Conservation (phyloP, 805 yeast genomes). For the Sungouiozyma intestinalis region DNA sequence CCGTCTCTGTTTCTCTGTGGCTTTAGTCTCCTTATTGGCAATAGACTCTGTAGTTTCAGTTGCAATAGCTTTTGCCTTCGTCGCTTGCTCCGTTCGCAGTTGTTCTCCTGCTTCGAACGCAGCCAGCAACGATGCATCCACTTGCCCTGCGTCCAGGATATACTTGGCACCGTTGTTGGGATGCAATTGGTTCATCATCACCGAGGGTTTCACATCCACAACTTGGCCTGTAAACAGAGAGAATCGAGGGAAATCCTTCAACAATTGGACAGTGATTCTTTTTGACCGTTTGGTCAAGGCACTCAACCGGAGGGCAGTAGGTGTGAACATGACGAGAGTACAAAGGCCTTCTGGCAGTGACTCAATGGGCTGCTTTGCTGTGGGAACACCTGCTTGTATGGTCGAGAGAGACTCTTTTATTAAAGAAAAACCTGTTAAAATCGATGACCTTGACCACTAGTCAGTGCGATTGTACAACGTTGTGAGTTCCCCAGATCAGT, state of each 20-base stretch:
- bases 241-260: slow-evolving; percentile 50
- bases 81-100: neutral
- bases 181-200: slow-evolving; percentile 73
- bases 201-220: slow-evolving; percentile 62
- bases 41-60: too few relatives aligned
- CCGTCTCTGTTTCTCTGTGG: neutral
- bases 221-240: slow-evolving; percentile 62
- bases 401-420: too few relatives aligned
- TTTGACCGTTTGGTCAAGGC: slow-evolving; percentile 41
- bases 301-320: slow-evolving; percentile 33
- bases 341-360: too few relatives aligned
- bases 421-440: too few relatives aligned
- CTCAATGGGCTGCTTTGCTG: too few relatives aligned
- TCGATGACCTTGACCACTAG: too few relatives aligned
- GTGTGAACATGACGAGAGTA: slow-evolving; percentile 21
- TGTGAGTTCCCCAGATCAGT: too few relatives aligned
- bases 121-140: slow-evolving; percentile 12
- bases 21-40: too few relatives aligned
- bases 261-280: slow-evolving; percentile 63
- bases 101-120: slow-evolving; percentile 7
- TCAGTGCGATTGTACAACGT: too few relatives aligned
- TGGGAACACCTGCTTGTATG: too few relatives aligned
- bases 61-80: neutral
- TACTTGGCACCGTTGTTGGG: slow-evolving; percentile 66
- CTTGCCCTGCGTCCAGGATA: slow-evolving; percentile 31